Evolutionary conservation across 257 asterid species (phyloP).

Genomic region (Solanum raphanifolium): DNA sequence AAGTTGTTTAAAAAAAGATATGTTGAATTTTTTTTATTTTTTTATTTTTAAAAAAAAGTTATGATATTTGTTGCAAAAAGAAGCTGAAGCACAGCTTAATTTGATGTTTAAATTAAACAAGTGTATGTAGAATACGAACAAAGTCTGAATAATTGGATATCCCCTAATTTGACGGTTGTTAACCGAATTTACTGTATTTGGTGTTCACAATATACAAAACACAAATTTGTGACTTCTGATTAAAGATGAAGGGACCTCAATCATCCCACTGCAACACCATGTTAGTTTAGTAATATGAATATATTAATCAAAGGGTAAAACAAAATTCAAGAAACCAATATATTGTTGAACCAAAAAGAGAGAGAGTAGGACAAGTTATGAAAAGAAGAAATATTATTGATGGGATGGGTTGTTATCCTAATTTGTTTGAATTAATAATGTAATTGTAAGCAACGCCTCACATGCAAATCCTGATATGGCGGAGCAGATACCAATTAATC

Average conservation of each 20-base stretch:
- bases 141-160: not conserved
- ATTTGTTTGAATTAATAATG: not conserved
- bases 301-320: not conserved
- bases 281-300: not conserved
- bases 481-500: not conserved
- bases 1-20: not conserved
- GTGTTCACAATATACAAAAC: no score
- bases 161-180: not conserved
- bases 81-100: not conserved
- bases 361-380: not conserved
- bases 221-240: fast-evolving
- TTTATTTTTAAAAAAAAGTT: fast-evolving
- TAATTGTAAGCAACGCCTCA: not conserved
- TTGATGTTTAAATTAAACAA: not conserved
- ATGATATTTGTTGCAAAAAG: not conserved
- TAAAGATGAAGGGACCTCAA: no score
- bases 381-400: not conserved
- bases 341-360: not conserved
- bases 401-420: not conserved
- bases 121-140: not conserved
- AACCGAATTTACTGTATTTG: not conserved
- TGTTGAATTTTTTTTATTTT: no score
- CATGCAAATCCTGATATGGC: not conserved
- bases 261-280: not conserved
- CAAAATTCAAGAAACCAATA: not conserved